phyloP scores from a whole-genome alignment of 2,329 filamentous ascomycete species.

The Monilinia vaccinii-corymbosi region DNA sequence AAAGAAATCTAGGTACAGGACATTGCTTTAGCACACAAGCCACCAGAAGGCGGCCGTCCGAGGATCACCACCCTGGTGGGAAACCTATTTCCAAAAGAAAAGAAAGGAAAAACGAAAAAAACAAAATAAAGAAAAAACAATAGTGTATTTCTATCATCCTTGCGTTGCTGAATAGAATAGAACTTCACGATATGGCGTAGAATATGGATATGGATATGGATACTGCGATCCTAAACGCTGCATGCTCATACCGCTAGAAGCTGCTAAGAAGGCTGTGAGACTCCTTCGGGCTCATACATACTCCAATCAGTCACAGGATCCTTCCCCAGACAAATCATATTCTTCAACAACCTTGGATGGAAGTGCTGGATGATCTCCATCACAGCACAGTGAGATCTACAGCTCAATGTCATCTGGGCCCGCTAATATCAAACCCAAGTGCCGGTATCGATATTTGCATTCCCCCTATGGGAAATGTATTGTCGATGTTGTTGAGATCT shows the following conservation, averaged over 20 bases:
- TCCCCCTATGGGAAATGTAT: background rate
- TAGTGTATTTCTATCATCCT: background rate
- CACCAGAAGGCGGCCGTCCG: constrained; percentile 5
- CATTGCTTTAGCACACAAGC: background rate
- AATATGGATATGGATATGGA: background rate
- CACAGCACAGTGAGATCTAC: background rate
- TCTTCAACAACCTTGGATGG: background rate
- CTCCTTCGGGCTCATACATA: background rate
- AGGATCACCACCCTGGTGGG: background rate
- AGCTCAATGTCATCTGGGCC: background rate
- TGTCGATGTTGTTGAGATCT: background rate
- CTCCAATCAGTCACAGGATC: background rate
- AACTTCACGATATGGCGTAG: background rate
- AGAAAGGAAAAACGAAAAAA: too few species aligned
- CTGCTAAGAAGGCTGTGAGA: background rate
- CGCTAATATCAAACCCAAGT: background rate
- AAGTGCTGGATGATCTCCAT: background rate
- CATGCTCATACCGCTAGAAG: background rate
- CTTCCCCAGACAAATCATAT: background rate
- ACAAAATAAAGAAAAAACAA: too few species aligned
- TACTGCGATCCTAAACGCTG: background rate
- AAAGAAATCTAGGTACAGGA: background rate
- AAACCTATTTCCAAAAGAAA: too few species aligned
- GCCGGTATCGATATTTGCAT: background rate
- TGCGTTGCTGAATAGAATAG: background rate